Percentiles rank a stretch among this genome's conserved stretches.
Evolutionary conservation across 108 stramenopile genomes (phyloP).

Genomic region (Nitzschia sp.): DNA sequence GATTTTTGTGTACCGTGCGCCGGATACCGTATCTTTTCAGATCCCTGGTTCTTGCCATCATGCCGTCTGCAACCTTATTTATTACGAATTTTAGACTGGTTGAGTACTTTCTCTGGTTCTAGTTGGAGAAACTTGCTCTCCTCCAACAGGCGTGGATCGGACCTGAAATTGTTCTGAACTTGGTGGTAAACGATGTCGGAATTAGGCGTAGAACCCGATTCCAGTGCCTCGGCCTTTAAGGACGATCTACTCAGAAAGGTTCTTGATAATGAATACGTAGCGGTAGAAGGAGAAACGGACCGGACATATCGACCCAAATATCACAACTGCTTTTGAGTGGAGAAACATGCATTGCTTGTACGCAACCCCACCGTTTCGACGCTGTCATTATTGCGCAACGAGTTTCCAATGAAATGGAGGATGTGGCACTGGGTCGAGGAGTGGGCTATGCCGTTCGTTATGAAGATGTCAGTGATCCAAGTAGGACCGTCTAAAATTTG

Average conservation of each 20-base stretch:
- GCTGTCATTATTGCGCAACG: slow-evolving; percentile 97
- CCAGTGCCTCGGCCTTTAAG: no score
- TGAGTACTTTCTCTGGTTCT: no score
- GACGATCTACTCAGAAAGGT: slow-evolving; percentile 89
- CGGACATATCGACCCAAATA: slow-evolving; percentile 80
- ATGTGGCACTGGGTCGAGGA: slow-evolving; percentile 91
- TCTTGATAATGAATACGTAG: slow-evolving; percentile 87
- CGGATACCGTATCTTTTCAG: no score
- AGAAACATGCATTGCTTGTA: slow-evolving; percentile 89
- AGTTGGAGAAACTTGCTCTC: no score
- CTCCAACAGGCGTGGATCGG: no score
- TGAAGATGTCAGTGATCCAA: slow-evolving; percentile 87
- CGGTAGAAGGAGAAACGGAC: slow-evolving; percentile 97
- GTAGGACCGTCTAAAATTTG: slow-evolving; percentile 88
- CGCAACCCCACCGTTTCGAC: slow-evolving; percentile 98
- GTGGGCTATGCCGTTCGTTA: slow-evolving; percentile 99
- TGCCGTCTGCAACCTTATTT: no score
- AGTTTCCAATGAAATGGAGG: slow-evolving; percentile 99
- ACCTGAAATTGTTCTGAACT: no score
- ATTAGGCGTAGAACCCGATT: no score
- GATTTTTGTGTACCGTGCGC: no score
- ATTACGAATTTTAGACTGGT: no score
- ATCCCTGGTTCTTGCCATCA: no score
- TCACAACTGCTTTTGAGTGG: slow-evolving; percentile 95
- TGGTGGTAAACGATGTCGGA: no score